Evolutionary conservation across 306 rosid species (phyloP).

Genomic region (Calophaca sinica): DNA sequence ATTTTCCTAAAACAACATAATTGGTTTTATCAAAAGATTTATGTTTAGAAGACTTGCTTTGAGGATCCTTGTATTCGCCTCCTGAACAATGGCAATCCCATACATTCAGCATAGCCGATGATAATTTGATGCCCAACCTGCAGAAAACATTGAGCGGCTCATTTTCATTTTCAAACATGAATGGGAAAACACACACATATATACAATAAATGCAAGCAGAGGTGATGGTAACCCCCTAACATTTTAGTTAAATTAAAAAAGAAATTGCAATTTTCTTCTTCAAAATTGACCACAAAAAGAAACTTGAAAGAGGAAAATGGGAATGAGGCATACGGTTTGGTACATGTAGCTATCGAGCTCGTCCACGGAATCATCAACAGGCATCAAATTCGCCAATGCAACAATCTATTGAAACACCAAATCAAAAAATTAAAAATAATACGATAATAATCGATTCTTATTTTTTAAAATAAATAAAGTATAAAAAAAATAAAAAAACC

Average conservation of each 20-base stretch:
- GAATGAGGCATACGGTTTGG: constrained; percentile 75
- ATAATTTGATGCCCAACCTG: constrained; percentile 99
- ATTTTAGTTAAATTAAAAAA: background rate
- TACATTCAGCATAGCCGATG: constrained; percentile 87
- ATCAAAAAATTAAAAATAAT: background rate
- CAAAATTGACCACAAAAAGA: background rate
- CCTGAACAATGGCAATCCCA: constrained; percentile 95
- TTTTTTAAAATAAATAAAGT: background rate
- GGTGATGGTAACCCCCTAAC: background rate
- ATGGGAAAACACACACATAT: constrained; percentile 15
- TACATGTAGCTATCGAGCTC: constrained; percentile 97
- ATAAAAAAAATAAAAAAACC: constrained; percentile 55
- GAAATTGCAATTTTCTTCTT: background rate
- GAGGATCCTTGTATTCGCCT: constrained; percentile 92
- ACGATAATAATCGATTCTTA: background rate
- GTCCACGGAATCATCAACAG: constrained; percentile 89
- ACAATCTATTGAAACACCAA: constrained; percentile 65
- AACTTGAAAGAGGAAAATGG: background rate
- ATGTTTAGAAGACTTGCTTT: constrained; percentile 74
- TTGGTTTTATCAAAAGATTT: constrained; percentile 46
- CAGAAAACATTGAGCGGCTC: constrained; percentile 42
- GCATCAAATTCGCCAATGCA: constrained; percentile 95
- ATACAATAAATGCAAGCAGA: background rate
- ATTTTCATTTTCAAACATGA: constrained; percentile 24
- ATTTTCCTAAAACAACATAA: constrained; percentile 44